These are phyloP conservation scores for Linaria vulgaris DNA, from an alignment of 257 asterid genomes.

Conservation along the genomic window DNA sequence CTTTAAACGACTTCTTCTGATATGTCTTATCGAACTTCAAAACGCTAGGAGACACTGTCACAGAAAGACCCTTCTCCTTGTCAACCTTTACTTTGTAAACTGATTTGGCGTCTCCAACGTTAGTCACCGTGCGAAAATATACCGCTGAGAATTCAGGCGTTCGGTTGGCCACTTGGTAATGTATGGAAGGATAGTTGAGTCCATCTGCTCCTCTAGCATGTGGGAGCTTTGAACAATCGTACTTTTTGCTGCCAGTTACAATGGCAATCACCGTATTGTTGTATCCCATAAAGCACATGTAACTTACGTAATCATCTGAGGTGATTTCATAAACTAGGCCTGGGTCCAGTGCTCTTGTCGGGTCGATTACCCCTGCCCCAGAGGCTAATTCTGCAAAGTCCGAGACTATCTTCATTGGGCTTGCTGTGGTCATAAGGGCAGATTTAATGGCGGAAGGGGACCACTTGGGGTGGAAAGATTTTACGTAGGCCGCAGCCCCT, in stretches of 20 bases:
- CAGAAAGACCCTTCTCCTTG: conserved; percentile 37
- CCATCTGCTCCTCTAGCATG: conserved; percentile 38
- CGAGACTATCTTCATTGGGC: conserved; percentile 34
- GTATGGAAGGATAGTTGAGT: conserved; percentile 57
- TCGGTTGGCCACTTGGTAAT: conserved; percentile 35
- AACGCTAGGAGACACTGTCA: conserved; percentile 45
- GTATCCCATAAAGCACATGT: conserved; percentile 46
- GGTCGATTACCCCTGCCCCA: conserved; percentile 49
- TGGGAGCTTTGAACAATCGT: conserved; percentile 31
- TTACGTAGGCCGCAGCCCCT: conserved; percentile 72
- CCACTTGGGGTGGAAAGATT: conserved; percentile 74
- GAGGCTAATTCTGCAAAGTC: conserved; percentile 34
- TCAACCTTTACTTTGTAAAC: conserved; percentile 46
- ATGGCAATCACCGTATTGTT: conserved; percentile 21
- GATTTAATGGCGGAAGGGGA: conserved; percentile 82
- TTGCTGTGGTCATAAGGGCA: conserved; percentile 86
- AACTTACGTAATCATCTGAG: conserved; percentile 31
- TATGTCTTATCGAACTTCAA: conserved; percentile 35
- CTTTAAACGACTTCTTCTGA: conserved; percentile 53
- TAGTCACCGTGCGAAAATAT: conserved; percentile 54
- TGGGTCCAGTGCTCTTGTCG: conserved; percentile 42
- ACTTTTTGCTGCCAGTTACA: conserved; percentile 31
- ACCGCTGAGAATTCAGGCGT: conserved; percentile 42
- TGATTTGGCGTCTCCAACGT: conserved; percentile 43
- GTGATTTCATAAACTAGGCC: conserved; percentile 48